phyloP scores from a whole-genome alignment of 768 basidiomycete species.

The Exidia glandulosa region DNA sequence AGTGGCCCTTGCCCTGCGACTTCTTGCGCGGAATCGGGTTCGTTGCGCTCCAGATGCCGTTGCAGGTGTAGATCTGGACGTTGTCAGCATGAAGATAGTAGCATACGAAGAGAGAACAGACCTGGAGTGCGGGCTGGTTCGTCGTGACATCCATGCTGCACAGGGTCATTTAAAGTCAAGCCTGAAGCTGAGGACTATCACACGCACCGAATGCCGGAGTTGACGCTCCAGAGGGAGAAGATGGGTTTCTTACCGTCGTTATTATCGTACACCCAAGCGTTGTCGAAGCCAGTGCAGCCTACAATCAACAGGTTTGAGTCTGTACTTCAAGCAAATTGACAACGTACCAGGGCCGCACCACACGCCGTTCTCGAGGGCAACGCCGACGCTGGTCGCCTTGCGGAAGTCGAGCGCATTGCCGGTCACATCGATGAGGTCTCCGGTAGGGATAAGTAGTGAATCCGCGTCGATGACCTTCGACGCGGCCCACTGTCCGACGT shows the following conservation, averaged over 20 bases:
- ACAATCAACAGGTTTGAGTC: conserved; percentile 10
- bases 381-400: conserved; percentile 27
- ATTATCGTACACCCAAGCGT: conserved; percentile 38
- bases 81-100: conserved; percentile 40
- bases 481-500: conserved; percentile 26
- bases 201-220: conserved; percentile 43
- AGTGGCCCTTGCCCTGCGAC: conserved; percentile 2
- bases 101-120: conserved; percentile 37
- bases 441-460: conserved; percentile 28
- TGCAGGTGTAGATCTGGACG: neutral
- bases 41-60: conserved; percentile 2
- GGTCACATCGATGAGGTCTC: conserved; percentile 23
- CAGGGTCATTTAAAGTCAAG: neutral
- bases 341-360: conserved; percentile 30
- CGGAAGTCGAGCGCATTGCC: conserved; percentile 36
- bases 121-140: conserved; percentile 40
- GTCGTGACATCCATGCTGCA: conserved; percentile 40
- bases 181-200: conserved; percentile 17
- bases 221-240: conserved; percentile 35
- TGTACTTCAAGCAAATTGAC: neutral
- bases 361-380: conserved; percentile 22
- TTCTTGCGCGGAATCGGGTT: conserved; percentile 5
- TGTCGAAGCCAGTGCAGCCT: conserved; percentile 41
- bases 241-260: conserved; percentile 13
- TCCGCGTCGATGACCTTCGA: conserved; percentile 32